phyloP scores from a whole-genome alignment of 2,329 filamentous ascomycete species.

The Tothia fuscella region DNA sequence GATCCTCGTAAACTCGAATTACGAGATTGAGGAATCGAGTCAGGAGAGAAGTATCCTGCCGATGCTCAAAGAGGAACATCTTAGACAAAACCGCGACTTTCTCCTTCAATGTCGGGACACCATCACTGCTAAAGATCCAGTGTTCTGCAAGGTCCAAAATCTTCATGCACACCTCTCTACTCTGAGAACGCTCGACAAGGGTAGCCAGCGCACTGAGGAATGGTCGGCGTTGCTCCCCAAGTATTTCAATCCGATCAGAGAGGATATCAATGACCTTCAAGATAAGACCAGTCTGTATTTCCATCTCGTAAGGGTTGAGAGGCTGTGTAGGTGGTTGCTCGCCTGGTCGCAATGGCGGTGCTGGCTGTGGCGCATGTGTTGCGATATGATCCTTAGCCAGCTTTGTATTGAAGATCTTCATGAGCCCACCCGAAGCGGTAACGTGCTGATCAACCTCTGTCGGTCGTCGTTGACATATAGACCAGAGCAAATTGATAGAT shows the following conservation, averaged over 20 bases:
- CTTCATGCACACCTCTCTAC: slow-evolving; percentile 77
- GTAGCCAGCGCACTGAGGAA: slow-evolving; percentile 93
- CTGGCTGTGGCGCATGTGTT: slow-evolving; percentile 49
- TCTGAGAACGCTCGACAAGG: slow-evolving; percentile 87
- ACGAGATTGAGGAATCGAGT: slow-evolving; percentile 92
- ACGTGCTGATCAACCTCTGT: slow-evolving; percentile 86
- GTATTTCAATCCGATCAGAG: slow-evolving; percentile 78
- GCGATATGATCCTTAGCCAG: slow-evolving; percentile 86
- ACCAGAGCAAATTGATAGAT: slow-evolving; percentile 89
- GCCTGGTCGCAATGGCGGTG: slow-evolving; percentile 24
- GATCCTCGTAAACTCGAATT: slow-evolving; percentile 95
- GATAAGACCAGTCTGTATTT: slow-evolving; percentile 82
- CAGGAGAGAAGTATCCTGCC: slow-evolving; percentile 70
- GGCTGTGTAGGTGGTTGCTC: slow-evolving; percentile 34
- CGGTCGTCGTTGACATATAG: slow-evolving; percentile 71
- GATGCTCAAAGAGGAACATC: slow-evolving; percentile 90
- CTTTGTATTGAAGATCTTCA: slow-evolving; percentile 86
- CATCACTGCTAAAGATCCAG: slow-evolving; percentile 94
- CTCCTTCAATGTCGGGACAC: slow-evolving; percentile 94
- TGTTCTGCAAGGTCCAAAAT: slow-evolving; percentile 86
- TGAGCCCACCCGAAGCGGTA: slow-evolving; percentile 61
- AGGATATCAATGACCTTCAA: slow-evolving; percentile 93
- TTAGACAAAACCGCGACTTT: slow-evolving; percentile 99
- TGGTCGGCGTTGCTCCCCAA: slow-evolving; percentile 81
- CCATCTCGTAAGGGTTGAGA: slow-evolving; percentile 58